Percentiles rank a stretch among this genome's conserved stretches.
These are phyloP conservation scores for Tricharina praecox DNA, from an alignment of 495 filamentous ascomycete genomes.

Conservation along the genomic window DNA sequence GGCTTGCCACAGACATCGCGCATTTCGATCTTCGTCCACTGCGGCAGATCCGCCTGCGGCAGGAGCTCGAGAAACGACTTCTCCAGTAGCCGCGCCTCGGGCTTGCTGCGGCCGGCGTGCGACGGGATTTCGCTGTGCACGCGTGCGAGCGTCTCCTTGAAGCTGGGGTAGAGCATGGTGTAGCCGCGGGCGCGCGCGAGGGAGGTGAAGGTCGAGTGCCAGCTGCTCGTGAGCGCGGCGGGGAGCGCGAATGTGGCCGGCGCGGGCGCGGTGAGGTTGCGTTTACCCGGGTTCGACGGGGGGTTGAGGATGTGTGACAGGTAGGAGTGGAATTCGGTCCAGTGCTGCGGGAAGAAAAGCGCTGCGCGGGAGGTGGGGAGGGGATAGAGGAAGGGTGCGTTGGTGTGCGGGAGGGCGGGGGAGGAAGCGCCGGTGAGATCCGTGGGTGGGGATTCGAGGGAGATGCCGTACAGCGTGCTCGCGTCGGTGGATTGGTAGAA, in stretches of 20 bases:
- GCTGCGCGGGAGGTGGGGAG: constrained; percentile 46
- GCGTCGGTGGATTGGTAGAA: constrained; percentile 26
- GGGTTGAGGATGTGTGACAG: constrained; percentile 24
- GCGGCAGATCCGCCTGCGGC: constrained; percentile 10
- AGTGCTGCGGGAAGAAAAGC: constrained; percentile 51
- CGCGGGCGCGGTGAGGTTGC: neutral
- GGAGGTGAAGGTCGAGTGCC: constrained; percentile 44
- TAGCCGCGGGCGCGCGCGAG: constrained; percentile 45
- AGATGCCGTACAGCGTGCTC: constrained; percentile 39
- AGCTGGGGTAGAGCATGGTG: constrained; percentile 42
- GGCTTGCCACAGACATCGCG: neutral
- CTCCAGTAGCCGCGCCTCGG: constrained; percentile 15
- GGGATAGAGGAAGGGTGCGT: constrained; percentile 43
- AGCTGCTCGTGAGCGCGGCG: constrained; percentile 24
- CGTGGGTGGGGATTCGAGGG: constrained; percentile 41
- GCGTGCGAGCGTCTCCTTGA: constrained; percentile 34
- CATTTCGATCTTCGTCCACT: constrained; percentile 7
- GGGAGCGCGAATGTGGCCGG: neutral
- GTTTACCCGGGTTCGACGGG: constrained; percentile 8
- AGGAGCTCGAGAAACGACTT: constrained; percentile 16
- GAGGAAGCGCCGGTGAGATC: constrained; percentile 34
- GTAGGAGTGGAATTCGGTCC: constrained; percentile 51
- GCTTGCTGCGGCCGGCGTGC: constrained; percentile 1
- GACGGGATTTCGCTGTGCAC: constrained; percentile 38
- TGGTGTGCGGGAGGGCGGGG: constrained; percentile 31